Base-by-base conservation (phyloP, 2,329 filamentous ascomycete species). In the Curvularia sp. region DNA sequence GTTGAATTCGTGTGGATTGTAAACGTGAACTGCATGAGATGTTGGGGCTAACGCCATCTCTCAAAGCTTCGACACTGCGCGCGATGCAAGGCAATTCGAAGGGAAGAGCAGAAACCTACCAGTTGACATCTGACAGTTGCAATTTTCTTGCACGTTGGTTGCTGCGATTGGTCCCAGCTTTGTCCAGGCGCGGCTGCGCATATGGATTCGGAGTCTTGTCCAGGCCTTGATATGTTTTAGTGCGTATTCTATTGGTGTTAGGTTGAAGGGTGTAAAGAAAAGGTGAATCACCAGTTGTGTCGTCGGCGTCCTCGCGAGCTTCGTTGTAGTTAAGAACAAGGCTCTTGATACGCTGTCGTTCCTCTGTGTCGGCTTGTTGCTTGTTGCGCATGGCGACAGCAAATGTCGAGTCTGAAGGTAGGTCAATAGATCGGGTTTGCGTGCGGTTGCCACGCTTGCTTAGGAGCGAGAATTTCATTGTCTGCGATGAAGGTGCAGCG, bases 301-400 rank as follows among this genome's bases (percentile, higher is more conserved):
- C 72, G 52, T 96, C 91, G 67, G 83, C 89, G 71, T 88, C 85
- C 63, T 96, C 93, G 51, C 92, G 88, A 74, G 97, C 87, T 79
- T 99, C 95, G 59, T 70, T 70, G 74, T 97, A 96, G 78, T 97
- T 98, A 68, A 99, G 83, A 53, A 99, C 95, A 46, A 99, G 84
- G 72, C 92, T 97, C 82, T 99, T 99, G 86, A 99, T 99, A 62
- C 95, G 91, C 77, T 97, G 93, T 77, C 99, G 94, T 77, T 99
- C 96, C 74, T 97, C 95, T 53, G 90, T 89, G 75, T 98, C 94
- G 2, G 93, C 94, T 78, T 96, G 91, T 75, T 97, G 93, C 80
- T 98, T 93, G 60, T 87, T 93, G 75, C 92, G 95, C 93, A 99
- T 95, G 43, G 95, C 95, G 65, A 98, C 86, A 5, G 95, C 95